Percentiles rank a stretch among this genome's conserved stretches.
Conservation (phyloP, 225 moss, liverwort and hornwort genomes). For the Straminergon stramineum region DNA sequence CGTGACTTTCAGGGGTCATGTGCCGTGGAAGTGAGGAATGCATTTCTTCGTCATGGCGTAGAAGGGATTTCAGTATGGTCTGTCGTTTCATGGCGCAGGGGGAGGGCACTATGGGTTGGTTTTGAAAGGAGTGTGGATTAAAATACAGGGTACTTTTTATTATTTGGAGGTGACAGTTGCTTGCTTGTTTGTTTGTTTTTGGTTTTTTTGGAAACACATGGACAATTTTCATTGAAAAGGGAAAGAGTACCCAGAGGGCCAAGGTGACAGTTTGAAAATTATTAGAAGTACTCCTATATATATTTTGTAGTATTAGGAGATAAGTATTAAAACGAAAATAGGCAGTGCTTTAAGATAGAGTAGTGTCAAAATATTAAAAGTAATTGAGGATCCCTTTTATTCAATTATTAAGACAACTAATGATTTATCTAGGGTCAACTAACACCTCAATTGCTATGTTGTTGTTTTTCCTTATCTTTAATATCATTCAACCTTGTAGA, state of each 20-base stretch:
- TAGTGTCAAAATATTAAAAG: background rate
- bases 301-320: too few species aligned
- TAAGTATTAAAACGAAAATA: background rate
- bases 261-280: too few species aligned
- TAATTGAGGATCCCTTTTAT: background rate
- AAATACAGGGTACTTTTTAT: background rate
- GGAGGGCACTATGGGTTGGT: background rate
- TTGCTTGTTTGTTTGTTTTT: too few species aligned
- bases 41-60: background rate
- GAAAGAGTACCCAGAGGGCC: too few species aligned
- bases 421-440: accelerated
- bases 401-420: background rate
- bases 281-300: too few species aligned
- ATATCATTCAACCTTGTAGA: background rate
- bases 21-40: background rate
- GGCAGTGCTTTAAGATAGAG: background rate
- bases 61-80: background rate
- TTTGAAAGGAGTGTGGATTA: background rate
- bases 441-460: accelerated
- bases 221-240: too few species aligned
- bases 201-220: too few species aligned
- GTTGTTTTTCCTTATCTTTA: background rate
- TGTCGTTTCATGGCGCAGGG: background rate
- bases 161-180: background rate
- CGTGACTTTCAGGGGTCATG: background rate